Evolutionary conservation across 1,139 yeast species (phyloP).

Genomic region (Kluyveromyces marxianus): DNA sequence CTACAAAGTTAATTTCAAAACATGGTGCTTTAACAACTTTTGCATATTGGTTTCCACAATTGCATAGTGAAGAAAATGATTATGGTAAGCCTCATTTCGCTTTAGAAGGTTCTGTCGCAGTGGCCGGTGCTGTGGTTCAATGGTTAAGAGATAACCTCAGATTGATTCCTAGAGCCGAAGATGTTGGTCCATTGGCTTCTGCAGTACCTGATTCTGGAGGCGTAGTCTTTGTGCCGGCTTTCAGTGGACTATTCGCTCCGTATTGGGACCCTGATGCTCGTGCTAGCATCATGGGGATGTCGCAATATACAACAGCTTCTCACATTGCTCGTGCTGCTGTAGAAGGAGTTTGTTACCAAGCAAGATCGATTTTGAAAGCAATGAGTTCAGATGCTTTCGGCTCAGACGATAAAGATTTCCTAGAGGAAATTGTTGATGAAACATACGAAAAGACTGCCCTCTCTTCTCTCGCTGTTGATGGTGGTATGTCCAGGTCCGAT

Average conservation of each 20-base stretch:
- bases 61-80: slow-evolving; percentile 38
- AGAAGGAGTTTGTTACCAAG: slow-evolving; percentile 93
- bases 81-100: slow-evolving; percentile 70
- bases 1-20: slow-evolving; percentile 51
- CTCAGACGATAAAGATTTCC: slow-evolving; percentile 33
- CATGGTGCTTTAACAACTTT: slow-evolving; percentile 86
- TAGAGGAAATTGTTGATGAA: slow-evolving; percentile 32
- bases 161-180: slow-evolving; percentile 72
- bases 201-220: slow-evolving; percentile 82
- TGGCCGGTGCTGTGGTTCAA: slow-evolving; percentile 90
- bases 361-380: slow-evolving; percentile 81
- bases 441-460: slow-evolving; percentile 39
- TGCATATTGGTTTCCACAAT: slow-evolving; percentile 79
- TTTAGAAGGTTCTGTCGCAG: slow-evolving; percentile 91
- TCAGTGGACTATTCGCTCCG: slow-evolving; percentile 90
- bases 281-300: slow-evolving; percentile 88
- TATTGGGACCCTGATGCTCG: slow-evolving; percentile 93
- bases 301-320: slow-evolving; percentile 78
- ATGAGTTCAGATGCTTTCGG: slow-evolving; percentile 76
- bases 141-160: slow-evolving; percentile 91
- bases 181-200: slow-evolving; percentile 84
- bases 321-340: slow-evolving; percentile 92
- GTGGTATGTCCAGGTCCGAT: slow-evolving; percentile 91
- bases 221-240: slow-evolving; percentile 91
- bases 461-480: slow-evolving; percentile 71